Evolutionary conservation across 2,329 filamentous ascomycete genomes (phyloP), one percentile per base, ranked within the genome.

Genomic region (Thielaviopsis euricoi): DNA sequence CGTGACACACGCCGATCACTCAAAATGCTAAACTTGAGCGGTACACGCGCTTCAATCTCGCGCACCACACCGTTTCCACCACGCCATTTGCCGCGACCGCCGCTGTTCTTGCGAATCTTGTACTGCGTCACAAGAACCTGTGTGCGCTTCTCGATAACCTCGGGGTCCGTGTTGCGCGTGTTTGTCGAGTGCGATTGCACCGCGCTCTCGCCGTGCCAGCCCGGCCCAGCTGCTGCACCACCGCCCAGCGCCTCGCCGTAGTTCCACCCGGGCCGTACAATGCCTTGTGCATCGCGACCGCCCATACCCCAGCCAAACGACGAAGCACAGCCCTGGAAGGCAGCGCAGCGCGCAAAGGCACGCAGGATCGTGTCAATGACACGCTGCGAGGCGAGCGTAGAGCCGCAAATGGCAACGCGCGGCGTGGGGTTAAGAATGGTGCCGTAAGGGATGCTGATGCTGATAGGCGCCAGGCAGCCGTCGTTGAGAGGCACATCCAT

Each of bases 161-260:
- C 87, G 0, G 83, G 76, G 66, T 91, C 87, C 0, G 87, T 90
- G 66, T 90, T 91, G 15, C 86, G 78, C 2, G 87, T 91, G 68
- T 93, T 93, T 6, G 87, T 91, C 85, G 90, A 89, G 70, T 91
- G 86, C 1, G 81, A 85, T 67, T 91, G 86, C n/a, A 90, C 85
- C 25, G 85, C 86, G 56, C 75, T 81, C 12, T 85, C 83, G 43
- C 87, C 87, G 61, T 85, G 74, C 86, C 86, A 90, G 15, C 75
- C 74, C 0, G 82, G 78, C 0, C 86, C 86, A 0, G 87, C 87
- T 26, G 87, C 87, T 46, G 78, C 81, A 0, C 87, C 87, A 46
- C 87, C 87, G 0, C 85, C 83, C 62, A 93, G 89, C 6, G 87
- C 91, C 69, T 93, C 87, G 68, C 91, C 91, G 73, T 91, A 93